Percentiles rank a stretch among this genome's conserved stretches.
These are phyloP conservation scores for Xylaria sp. DNA, from an alignment of 2,329 filamentous ascomycete species.

Conservation along the genomic window DNA sequence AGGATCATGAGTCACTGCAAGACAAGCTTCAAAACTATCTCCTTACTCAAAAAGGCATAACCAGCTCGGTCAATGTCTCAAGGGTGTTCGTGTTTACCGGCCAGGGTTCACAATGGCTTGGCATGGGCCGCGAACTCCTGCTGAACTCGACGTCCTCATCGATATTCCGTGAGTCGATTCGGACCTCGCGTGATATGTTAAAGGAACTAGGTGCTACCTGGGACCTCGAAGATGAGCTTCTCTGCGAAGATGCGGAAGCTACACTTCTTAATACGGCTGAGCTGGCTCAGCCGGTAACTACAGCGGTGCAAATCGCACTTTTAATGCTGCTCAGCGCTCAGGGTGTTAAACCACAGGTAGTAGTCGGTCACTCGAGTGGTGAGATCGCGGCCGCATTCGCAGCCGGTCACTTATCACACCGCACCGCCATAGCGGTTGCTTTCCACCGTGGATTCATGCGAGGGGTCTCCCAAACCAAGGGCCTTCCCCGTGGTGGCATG, in stretches of 20 bases:
- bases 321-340: background rate
- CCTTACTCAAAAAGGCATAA: background rate
- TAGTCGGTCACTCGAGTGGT: conserved; percentile 10
- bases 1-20: background rate
- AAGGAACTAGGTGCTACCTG: conserved; percentile 11
- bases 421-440: conserved; percentile 1
- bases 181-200: conserved; percentile 6
- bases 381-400: conserved; percentile 13
- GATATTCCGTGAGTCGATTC: conserved; percentile 10
- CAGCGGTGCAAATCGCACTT: conserved; percentile 10
- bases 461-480: background rate
- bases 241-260: background rate
- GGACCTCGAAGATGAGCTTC: conserved; percentile 12
- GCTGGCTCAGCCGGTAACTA: conserved; percentile 8
- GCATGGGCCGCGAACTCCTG: conserved; percentile 21
- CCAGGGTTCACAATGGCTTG: conserved; percentile 21
- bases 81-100: conserved; percentile 15
- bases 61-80: background rate
- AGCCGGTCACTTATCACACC: background rate
- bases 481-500: conserved; percentile 8
- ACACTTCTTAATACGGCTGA: background rate
- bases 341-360: conserved; percentile 1
- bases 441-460: conserved; percentile 11
- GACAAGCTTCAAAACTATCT: background rate
- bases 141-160: background rate